Conservation (phyloP, 139 green algal genomes). For the Picochlorum sp. region DNA sequence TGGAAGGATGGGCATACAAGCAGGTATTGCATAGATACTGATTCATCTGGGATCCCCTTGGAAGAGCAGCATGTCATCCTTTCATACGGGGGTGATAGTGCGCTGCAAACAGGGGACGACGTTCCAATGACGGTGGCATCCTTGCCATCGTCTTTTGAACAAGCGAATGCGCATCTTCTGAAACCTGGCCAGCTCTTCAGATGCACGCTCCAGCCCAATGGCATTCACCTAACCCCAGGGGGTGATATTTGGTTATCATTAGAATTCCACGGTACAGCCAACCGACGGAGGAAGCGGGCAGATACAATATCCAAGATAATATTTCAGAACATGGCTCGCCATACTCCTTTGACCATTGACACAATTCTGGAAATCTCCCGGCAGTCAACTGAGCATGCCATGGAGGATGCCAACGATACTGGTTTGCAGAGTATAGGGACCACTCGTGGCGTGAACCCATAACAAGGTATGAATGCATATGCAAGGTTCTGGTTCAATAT, state of each 20-base stretch:
- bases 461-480: too few relatives aligned
- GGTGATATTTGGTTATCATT: slow-evolving; percentile 55
- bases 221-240: slow-evolving; percentile 35
- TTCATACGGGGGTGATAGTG: slow-evolving; percentile 29
- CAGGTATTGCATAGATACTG: slow-evolving; percentile 59
- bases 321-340: slow-evolving; percentile 71
- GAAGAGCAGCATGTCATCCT: slow-evolving; percentile 50
- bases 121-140: slow-evolving; percentile 61
- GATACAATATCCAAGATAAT: slow-evolving; percentile 77
- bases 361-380: slow-evolving; percentile 19
- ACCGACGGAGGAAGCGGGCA: slow-evolving; percentile 50
- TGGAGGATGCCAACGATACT: neutral
- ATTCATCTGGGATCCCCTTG: slow-evolving; percentile 20
- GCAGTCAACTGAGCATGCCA: neutral
- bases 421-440: too few relatives aligned
- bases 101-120: slow-evolving; percentile 64
- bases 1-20: slow-evolving; percentile 86
- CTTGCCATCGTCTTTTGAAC: slow-evolving; percentile 35
- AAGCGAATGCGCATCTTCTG: slow-evolving; percentile 16
- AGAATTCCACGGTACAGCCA: slow-evolving; percentile 44
- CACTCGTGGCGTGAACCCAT: too few relatives aligned
- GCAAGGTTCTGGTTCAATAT: too few relatives aligned
- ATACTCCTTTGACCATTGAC: slow-evolving; percentile 40
- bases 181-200: slow-evolving; percentile 50
- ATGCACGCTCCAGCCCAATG: slow-evolving; percentile 49